Base-by-base conservation (phyloP, 305 asterid genomes). In the Fraxinus nigra region DNA sequence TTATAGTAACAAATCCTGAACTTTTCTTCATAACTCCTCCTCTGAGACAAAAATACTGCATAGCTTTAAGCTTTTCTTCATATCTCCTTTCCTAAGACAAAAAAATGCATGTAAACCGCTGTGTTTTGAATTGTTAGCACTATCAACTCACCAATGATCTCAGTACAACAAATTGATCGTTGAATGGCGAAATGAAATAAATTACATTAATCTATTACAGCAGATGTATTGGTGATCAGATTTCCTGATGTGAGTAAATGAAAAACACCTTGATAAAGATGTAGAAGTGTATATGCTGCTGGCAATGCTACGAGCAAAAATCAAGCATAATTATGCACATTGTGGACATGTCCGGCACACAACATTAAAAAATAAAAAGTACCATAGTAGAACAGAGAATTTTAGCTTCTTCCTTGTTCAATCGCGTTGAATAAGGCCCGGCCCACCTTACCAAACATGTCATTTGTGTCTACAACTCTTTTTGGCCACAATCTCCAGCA, bases 401-500 rank as follows among this genome's bases (percentile, higher is more conserved):
- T 63, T 24, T 26, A 65, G 9, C 35, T 24, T 65, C 35, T 26
- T 22, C 14, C 32, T 10, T 24, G 1, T 3, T 54, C 67, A 56
- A 56, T 18, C 4, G 2, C 10, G 34, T 22, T 13, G n/a, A 22
- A 63, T 2, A 22, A 1, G 2, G n/a, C 30, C 16, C 3, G 3
- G n/a, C 34, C 72, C 34, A 7, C 5, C 34, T 63, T 24, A 63
- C 34, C 34, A 20, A 63, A 63, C 72, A 63, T 63, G 72, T 6
- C 72, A 63, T 63, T 63, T 63, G 72, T 24, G 35, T 80, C 89
- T 89, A 91, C 43, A 40, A 8, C 85, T 90, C 89, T 56, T 92
- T 90, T 76, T 82, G 90, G 84, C 78, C 79, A 74, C 85, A 72
- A 32, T 87, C 93, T 65, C 81, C 91, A 38, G 90, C 83, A 33